Conservation (phyloP, 2,329 filamentous ascomycete species). For the Metarhizium rileyi region DNA sequence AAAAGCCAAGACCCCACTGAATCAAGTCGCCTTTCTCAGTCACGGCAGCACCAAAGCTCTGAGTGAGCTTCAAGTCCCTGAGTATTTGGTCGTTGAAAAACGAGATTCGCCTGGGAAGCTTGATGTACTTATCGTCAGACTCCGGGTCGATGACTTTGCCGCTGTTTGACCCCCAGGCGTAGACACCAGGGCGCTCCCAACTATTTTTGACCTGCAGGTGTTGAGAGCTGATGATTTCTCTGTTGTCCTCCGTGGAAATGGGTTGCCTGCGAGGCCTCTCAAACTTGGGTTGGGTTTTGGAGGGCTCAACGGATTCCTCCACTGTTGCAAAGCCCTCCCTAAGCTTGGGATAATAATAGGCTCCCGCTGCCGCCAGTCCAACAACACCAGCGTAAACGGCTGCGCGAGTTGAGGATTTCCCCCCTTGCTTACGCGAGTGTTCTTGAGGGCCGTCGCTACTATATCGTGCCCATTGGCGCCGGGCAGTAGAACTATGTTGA, state of each 20-base stretch:
- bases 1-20: conserved; percentile 82
- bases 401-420: conserved; percentile 13
- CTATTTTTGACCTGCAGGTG: conserved; percentile 81
- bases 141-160: conserved; percentile 80
- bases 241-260: conserved; percentile 58
- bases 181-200: conserved; percentile 76
- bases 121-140: conserved; percentile 67
- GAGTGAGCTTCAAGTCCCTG: conserved; percentile 77
- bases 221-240: conserved; percentile 72
- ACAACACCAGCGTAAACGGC: conserved; percentile 23
- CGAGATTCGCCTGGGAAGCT: conserved; percentile 65
- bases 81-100: conserved; percentile 81
- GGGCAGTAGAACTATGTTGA: conserved; percentile 12
- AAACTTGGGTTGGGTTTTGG: conserved; percentile 50
- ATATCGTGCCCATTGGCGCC: conserved; percentile 22
- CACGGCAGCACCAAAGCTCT: conserved; percentile 75
- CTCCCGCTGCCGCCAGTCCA: conserved; percentile 27
- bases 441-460: conserved; percentile 14
- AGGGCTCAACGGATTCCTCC: conserved; percentile 10
- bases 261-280: conserved; percentile 53
- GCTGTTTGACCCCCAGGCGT: conserved; percentile 84
- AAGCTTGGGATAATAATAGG: conserved; percentile 28
- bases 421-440: conserved; percentile 14
- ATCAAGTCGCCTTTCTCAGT: conserved; percentile 80
- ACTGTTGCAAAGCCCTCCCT: conserved; percentile 13